A percentile compares a stretch with the other conserved stretches of the same genome.
These are phyloP conservation scores for Athelia sp. DNA, from an alignment of 1,284 basidiomycete species.

Conservation along the genomic window DNA sequence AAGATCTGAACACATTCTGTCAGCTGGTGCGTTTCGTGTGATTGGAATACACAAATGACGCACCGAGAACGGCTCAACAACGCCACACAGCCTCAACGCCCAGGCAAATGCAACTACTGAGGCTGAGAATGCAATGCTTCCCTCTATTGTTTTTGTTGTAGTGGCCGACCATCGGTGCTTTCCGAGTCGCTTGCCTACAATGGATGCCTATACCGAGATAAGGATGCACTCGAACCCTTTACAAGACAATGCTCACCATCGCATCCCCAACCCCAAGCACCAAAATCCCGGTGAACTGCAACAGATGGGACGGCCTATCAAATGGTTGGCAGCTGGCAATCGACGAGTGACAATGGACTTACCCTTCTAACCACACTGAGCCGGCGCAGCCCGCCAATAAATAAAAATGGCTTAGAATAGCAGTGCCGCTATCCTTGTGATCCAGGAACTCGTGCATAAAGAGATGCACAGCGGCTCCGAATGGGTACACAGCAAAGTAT, in stretches of 20 bases:
- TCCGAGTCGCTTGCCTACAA: conserved; percentile 85
- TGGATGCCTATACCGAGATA: conserved; percentile 62
- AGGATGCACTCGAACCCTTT: conserved; percentile 3
- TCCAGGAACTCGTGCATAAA: conserved; percentile 99
- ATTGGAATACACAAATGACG: conserved; percentile 26
- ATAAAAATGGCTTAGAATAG: conserved; percentile 97
- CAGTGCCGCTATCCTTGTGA: conserved; percentile 92
- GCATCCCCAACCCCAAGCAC: conserved; percentile 93
- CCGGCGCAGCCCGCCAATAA: conserved; percentile 92
- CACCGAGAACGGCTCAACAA: conserved; percentile 73
- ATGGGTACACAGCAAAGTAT: conserved; percentile 97
- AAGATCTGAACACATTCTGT: conserved; percentile 34
- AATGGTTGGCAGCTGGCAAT: conserved; percentile 2
- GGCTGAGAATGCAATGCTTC: conserved; percentile 75
- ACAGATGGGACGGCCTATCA: conserved; percentile 59
- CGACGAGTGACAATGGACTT: conserved; percentile 25
- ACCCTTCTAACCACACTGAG: conserved; percentile 94
- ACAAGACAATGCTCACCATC: conserved; percentile 47
- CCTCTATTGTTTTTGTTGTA: conserved; percentile 89
- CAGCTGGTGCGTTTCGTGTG: background rate
- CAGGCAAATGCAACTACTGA: conserved; percentile 72
- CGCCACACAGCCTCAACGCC: conserved; percentile 65
- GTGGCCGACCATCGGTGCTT: conserved; percentile 78
- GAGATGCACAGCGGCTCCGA: conserved; percentile 90
- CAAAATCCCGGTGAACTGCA: conserved; percentile 88